These are phyloP conservation scores for Monosporascus sp. DNA, from an alignment of 2,329 filamentous ascomycete species.

Conservation along the genomic window DNA sequence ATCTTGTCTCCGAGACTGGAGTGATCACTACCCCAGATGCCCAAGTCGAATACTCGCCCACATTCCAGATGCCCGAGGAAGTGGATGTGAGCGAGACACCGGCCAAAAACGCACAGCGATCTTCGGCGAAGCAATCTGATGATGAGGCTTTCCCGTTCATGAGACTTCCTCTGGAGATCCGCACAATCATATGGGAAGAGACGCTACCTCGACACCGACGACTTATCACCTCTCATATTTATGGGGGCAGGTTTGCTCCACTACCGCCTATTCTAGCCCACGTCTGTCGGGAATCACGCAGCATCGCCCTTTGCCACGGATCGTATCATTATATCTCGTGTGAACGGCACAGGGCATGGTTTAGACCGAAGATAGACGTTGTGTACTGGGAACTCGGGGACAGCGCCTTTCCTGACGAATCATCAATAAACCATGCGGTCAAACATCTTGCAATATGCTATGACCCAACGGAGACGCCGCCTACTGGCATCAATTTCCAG, in stretches of 20 bases:
- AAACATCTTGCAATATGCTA: neutral
- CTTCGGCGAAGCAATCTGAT: neutral
- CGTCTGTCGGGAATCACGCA: neutral
- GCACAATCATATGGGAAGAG: neutral
- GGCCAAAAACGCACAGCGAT: neutral
- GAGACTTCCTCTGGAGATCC: neutral
- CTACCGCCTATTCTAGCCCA: neutral
- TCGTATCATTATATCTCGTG: neutral
- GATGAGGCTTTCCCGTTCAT: neutral
- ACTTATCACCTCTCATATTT: neutral
- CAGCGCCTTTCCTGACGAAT: accelerated
- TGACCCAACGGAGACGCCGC: neutral
- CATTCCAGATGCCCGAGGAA: neutral
- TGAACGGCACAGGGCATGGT: neutral
- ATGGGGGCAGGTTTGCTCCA: neutral
- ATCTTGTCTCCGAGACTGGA: neutral
- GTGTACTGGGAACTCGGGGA: neutral
- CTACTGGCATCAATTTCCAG: neutral
- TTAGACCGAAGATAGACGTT: neutral
- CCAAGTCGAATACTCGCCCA: neutral
- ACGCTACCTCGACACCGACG: neutral
- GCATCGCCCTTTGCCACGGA: neutral
- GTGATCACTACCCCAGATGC: neutral
- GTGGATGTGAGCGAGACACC: neutral
- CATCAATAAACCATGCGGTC: neutral